Base-by-base conservation (phyloP, 768 basidiomycete genomes). In the Panellus pusillus region DNA sequence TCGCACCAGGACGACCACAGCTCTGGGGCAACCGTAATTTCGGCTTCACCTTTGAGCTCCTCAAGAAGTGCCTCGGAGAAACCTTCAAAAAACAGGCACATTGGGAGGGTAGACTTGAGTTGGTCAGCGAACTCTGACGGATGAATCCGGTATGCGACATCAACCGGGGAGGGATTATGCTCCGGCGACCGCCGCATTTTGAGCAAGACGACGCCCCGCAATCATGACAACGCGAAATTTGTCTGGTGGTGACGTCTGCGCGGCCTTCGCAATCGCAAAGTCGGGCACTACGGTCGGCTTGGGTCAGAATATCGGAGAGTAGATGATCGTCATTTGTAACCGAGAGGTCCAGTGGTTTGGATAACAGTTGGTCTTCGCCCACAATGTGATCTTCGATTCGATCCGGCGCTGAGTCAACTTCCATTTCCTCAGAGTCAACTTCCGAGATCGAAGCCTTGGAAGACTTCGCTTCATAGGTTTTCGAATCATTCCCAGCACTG, bases 181-280 rank as follows among this genome's bases (percentile, higher is more conserved):
- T 94, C 90, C 0, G 95, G 60, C 92, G 85, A 24, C 93, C 93
- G 38, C 90, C 91, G 65, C 93, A 96, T 66, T 86, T 87, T 59
- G 79, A 78, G 73, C 95, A 98, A 31, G 88, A 86, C 13, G 91
- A 81, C 9, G 83, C 81, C 6, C 80, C 81, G 64, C 95, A 98
- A 54, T 92, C 89, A 13, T 65, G 56, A 68, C 95, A 98, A 11
- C 78, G 79, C 35, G 81, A 79, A 36, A 95, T 72, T 31, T 78
- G 75, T 31, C 84, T 77, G 9, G 76, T 78, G 1, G 91, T 88
- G 63, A 93, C 84, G 56, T 82, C 87, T 35, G 82, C 77, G 9
- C 91, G 87, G 3, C 94, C 95, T 70, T 98, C 95, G 65, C 95
- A 98, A n/a, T 79, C 72, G 66, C 95, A 98, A 27, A 93, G 81